Evolutionary conservation across 1,284 basidiomycete species (phyloP), one percentile per base, ranked within the genome.

Genomic region (Rhodotorula sp.): DNA sequence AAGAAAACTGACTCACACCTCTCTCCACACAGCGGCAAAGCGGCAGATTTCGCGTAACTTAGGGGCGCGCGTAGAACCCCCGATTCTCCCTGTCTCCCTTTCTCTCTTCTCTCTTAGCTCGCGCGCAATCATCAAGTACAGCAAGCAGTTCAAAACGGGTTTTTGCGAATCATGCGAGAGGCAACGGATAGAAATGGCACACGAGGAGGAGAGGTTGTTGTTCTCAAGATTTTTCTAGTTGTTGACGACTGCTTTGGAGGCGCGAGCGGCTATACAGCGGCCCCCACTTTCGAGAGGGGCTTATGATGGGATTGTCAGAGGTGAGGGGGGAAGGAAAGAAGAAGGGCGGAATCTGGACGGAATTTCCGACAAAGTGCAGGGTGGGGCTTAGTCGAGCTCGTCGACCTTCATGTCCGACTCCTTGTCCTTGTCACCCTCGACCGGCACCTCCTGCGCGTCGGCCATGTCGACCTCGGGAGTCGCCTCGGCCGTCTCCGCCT

Each of bases 401-500:
- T 76, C 70, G 38, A 76, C 68, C 57, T 71, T 71, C 65, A 67
- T 69, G 58, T 71, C 72, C 49, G 60, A 85, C 81, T 80, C 83
- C 78, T 81, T 81, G 80, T 80, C 82, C 73, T 80, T 82, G 67
- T 82, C 80, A 73, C 82, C 82, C 58, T 81, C 79, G 64, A 79
- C 78, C 67, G 74, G 64, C 15, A 64, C 74, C 48, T 82, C 80
- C 61, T 80, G 78, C 70, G 82, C 80, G 78, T 84, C 80, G 60
- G 81, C 82, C 57, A 83, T 80, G 64, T 81, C 79, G 43, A 80
- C 78, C 50, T 82, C 81, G 60, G 82, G 80, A 8, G 71, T 68
- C 59, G 89, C 85, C 15, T 69, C 65, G 18, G 64, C 67, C 34
- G 67, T 67, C 12, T 60, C 60, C 68, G 88, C 85, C 1, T 86